Evolutionary conservation across 1,284 basidiomycete species (phyloP).

Genomic region (Malassezia dermatis): DNA sequence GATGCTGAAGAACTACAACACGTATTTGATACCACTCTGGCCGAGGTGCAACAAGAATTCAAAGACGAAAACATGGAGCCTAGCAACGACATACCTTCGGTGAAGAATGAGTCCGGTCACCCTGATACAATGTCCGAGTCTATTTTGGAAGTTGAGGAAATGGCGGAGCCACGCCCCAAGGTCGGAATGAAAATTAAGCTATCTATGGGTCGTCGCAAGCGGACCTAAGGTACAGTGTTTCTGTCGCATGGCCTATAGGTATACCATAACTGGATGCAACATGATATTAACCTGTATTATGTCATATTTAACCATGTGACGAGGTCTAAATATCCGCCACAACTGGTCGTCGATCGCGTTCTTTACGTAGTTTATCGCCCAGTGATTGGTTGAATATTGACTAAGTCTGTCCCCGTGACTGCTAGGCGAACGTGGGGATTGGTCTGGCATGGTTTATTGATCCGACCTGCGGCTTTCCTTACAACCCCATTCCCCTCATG

Average conservation of each 20-base stretch:
- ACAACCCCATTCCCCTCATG: background rate
- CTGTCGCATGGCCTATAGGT: background rate
- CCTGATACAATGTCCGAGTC: background rate
- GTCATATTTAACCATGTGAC: background rate
- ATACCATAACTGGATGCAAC: background rate
- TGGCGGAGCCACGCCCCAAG: slow-evolving; percentile 1
- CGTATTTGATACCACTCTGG: slow-evolving; percentile 38
- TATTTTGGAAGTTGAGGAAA: background rate
- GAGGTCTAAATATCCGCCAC: background rate
- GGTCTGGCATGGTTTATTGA: background rate
- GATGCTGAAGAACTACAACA: slow-evolving; percentile 56
- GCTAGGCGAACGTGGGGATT: background rate
- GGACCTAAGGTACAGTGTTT: background rate
- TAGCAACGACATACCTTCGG: background rate
- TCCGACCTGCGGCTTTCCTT: background rate
- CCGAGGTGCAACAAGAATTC: slow-evolving; percentile 23
- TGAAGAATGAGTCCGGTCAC: background rate
- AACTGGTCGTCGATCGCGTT: background rate
- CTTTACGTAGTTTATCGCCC: background rate
- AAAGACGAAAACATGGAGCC: slow-evolving; percentile 10
- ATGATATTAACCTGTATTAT: background rate
- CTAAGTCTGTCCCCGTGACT: background rate
- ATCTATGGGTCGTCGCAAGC: slow-evolving; percentile 15
- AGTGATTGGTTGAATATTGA: background rate
- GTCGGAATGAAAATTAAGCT: slow-evolving; percentile 18